These are phyloP conservation scores for Coffea humblotiana DNA, from an alignment of 305 asterid genomes.

Conservation along the genomic window DNA sequence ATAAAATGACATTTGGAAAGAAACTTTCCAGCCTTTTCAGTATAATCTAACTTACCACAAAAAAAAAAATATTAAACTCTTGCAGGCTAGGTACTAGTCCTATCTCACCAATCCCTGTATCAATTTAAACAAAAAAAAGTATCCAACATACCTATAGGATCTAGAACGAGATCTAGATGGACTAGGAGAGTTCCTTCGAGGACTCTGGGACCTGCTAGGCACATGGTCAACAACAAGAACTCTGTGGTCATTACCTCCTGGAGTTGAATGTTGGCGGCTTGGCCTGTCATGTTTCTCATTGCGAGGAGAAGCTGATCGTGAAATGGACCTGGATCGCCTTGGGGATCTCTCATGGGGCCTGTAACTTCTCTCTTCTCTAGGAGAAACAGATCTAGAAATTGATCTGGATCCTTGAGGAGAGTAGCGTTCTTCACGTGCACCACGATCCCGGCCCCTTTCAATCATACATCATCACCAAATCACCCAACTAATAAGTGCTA, in stretches of 20 bases:
- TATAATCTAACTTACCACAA: background rate
- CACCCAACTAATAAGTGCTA: background rate
- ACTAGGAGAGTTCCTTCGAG: slow-evolving; percentile 44
- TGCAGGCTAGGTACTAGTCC: background rate
- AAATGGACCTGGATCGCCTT: slow-evolving; percentile 45
- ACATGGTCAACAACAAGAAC: slow-evolving; percentile 24
- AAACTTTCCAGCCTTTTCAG: background rate
- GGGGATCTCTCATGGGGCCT: slow-evolving; percentile 41
- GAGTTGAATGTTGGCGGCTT: slow-evolving; percentile 34
- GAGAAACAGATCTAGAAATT: slow-evolving; percentile 57
- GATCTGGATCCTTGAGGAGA: slow-evolving; percentile 56
- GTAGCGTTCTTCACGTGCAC: slow-evolving; percentile 38
- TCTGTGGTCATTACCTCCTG: slow-evolving; percentile 41
- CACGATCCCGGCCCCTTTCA: slow-evolving; percentile 42
- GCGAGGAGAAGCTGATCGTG: slow-evolving; percentile 51
- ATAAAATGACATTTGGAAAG: background rate
- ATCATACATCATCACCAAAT: slow-evolving; percentile 22
- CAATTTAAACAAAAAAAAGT: background rate
- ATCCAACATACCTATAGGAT: slow-evolving; percentile 41
- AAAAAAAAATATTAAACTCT: background rate
- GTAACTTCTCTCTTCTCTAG: slow-evolving; percentile 44
- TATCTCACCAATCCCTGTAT: background rate
- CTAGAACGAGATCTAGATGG: slow-evolving; percentile 49
- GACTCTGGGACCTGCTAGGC: slow-evolving; percentile 44
- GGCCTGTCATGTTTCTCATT: slow-evolving; percentile 31